Conservation (phyloP, 371 early-diverging fungal genomes). For the Dinochytrium kinnereticum region DNA sequence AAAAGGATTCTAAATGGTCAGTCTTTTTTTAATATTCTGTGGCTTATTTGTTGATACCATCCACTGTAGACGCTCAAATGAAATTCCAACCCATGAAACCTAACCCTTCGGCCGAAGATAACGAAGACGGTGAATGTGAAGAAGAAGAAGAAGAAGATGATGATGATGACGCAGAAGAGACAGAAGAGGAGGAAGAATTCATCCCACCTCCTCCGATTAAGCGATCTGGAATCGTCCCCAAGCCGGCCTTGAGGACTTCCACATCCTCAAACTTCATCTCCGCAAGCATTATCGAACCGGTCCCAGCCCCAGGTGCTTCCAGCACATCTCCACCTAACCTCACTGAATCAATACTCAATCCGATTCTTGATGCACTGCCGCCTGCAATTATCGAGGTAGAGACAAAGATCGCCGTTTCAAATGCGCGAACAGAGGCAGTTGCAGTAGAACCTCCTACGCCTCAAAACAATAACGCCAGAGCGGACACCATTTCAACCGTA, state of each 20-base stretch:
- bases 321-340: too few species aligned
- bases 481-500: too few species aligned
- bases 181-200: not conserved
- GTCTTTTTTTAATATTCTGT: not conserved
- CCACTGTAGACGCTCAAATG: not conserved
- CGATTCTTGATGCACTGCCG: too few species aligned
- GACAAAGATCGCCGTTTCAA: too few species aligned
- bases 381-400: too few species aligned
- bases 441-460: too few species aligned
- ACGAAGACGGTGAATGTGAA: not conserved
- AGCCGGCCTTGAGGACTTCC: conserved; percentile 2
- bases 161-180: conserved; percentile 4
- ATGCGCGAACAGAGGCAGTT: too few species aligned
- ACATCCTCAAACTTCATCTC: not conserved
- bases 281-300: too few species aligned
- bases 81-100: conserved; percentile 20
- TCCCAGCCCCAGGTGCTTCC: too few species aligned
- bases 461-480: too few species aligned
- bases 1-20: conserved; percentile 29
- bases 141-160: conserved; percentile 15
- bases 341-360: too few species aligned
- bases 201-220: not conserved
- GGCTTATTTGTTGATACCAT: not conserved
- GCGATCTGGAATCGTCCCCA: not conserved
- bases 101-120: too few species aligned